Conservation (phyloP, 306 rosid genomes). For the Lathyrus oleraceus region DNA sequence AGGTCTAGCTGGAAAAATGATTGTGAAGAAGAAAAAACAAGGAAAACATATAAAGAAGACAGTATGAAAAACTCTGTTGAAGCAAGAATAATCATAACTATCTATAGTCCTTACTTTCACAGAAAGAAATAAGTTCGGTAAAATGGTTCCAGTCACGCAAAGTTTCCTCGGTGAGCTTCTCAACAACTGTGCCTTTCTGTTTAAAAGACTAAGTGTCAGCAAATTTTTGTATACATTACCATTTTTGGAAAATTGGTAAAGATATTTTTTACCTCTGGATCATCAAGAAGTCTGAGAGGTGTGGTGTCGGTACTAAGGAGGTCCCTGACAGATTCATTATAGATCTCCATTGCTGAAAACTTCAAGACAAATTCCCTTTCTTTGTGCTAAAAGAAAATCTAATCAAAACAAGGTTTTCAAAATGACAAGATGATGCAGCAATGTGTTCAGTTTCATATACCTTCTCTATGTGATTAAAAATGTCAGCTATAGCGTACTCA, state of each 20-base stretch:
- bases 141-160: slow-evolving; percentile 80
- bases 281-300: slow-evolving; percentile 93
- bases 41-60: slow-evolving; percentile 12
- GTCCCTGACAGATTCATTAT: slow-evolving; percentile 96
- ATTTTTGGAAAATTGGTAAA: slow-evolving; percentile 14
- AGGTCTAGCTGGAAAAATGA: slow-evolving; percentile 17
- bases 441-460: slow-evolving; percentile 46
- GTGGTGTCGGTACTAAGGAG: slow-evolving; percentile 76
- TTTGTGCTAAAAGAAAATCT: slow-evolving; percentile 53
- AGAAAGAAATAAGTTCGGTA: slow-evolving; percentile 70
- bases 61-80: slow-evolving; percentile 15
- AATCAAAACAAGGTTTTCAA: slow-evolving; percentile 37
- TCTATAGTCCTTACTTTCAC: slow-evolving; percentile 68
- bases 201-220: slow-evolving; percentile 40
- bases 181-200: slow-evolving; percentile 93
- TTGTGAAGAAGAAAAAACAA: slow-evolving; percentile 14
- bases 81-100: slow-evolving; percentile 35
- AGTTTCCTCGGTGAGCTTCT: slow-evolving; percentile 82
- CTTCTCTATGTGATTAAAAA: slow-evolving; percentile 60
- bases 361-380: slow-evolving; percentile 81
- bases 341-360: slow-evolving; percentile 90
- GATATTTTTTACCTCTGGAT: slow-evolving; percentile 79
- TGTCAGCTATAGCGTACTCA: slow-evolving; percentile 68
- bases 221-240: neutral
- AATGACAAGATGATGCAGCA: slow-evolving; percentile 21